Evolutionary conservation across 1,284 basidiomycete species (phyloP).

Genomic region (Pseudozyma hubeiensis): DNA sequence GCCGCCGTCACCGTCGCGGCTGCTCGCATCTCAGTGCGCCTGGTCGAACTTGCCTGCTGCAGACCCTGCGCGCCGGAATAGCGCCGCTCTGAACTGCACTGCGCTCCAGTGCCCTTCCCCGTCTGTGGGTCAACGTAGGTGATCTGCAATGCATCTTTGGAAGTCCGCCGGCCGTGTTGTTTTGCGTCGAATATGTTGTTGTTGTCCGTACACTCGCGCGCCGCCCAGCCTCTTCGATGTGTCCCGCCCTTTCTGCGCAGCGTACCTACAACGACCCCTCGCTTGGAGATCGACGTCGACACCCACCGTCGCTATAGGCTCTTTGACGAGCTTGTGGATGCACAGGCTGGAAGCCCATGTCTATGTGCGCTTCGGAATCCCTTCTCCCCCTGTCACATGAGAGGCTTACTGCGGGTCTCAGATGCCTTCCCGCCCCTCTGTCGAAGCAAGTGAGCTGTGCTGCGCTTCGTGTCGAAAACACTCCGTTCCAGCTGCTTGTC

Average conservation of each 20-base stretch:
- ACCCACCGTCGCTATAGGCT: background rate
- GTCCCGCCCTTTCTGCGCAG: too few species aligned
- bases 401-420: background rate
- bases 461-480: background rate
- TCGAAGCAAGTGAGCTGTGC: background rate
- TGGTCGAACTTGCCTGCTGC: background rate
- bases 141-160: constrained; percentile 10
- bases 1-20: too few species aligned
- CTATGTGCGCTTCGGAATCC: background rate
- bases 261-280: constrained; percentile 10
- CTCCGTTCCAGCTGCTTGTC: background rate
- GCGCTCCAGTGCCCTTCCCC: background rate
- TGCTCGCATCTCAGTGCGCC: too few species aligned
- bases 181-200: background rate
- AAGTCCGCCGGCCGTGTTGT: constrained; percentile 11
- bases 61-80: background rate
- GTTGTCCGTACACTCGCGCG: background rate
- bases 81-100: background rate
- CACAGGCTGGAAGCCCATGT: background rate
- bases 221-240: background rate
- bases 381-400: constrained; percentile 1
- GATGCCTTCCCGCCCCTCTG: background rate
- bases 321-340: too few species aligned
- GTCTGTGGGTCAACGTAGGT: background rate
- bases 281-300: constrained; percentile 9